Conservation (phyloP, 495 filamentous ascomycete species). For the Arthonia radiata region DNA sequence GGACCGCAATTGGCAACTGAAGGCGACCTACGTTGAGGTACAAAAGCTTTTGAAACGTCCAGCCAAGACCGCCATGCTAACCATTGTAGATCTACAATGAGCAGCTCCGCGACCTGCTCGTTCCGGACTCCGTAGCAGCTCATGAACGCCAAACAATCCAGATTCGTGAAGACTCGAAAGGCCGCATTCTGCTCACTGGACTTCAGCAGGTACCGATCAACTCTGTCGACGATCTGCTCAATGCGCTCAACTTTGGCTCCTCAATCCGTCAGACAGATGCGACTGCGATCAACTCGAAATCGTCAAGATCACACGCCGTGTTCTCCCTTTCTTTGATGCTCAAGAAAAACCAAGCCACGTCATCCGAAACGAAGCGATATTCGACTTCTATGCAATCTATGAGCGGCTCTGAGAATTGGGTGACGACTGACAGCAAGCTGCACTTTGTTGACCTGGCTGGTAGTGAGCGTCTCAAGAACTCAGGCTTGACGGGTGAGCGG, state of each 20-base stretch:
- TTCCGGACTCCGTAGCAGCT: conserved; percentile 44
- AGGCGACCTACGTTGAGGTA: conserved; percentile 88
- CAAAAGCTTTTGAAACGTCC: neutral
- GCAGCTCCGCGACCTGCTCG: conserved; percentile 67
- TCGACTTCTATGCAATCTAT: conserved; percentile 73
- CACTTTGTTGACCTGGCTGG: conserved; percentile 97
- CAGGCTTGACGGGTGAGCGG: conserved; percentile 79
- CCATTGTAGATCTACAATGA: conserved; percentile 73
- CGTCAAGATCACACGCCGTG: conserved; percentile 94
- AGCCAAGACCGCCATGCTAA: conserved; percentile 6
- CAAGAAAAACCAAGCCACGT: conserved; percentile 35
- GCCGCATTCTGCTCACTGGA: conserved; percentile 81
- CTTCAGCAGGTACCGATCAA: conserved; percentile 74
- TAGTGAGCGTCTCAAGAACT: conserved; percentile 94
- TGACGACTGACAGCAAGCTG: conserved; percentile 92
- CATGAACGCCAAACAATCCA: conserved; percentile 50
- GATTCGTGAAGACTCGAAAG: conserved; percentile 86
- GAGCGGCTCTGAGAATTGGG: conserved; percentile 37
- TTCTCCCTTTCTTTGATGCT: conserved; percentile 90
- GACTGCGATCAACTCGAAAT: conserved; percentile 96
- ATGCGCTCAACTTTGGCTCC: conserved; percentile 74
- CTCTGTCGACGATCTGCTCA: conserved; percentile 74
- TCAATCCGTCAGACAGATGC: conserved; percentile 91
- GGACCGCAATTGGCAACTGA: conserved; percentile 80
- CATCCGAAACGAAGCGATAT: conserved; percentile 44